Evolutionary conservation across 2,329 filamentous ascomycete species (phyloP).

Genomic region (Neopestalotiopsis clavispora): DNA sequence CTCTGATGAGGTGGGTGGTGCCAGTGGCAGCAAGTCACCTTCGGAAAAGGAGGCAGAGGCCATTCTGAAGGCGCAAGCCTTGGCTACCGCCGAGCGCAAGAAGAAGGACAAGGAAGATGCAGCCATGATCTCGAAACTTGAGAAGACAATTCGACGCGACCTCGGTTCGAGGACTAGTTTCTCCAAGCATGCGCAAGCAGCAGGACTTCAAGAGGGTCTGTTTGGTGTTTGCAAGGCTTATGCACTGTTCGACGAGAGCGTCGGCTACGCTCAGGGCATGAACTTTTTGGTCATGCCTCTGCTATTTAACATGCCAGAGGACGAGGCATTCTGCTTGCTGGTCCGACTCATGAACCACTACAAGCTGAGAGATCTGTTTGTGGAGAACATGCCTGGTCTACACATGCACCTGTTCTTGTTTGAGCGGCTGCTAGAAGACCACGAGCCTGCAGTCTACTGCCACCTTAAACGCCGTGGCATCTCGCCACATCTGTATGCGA

Average conservation of each 20-base stretch:
- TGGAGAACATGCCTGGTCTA: slow-evolving; percentile 94
- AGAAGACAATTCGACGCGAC: slow-evolving; percentile 90
- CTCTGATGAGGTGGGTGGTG: slow-evolving; percentile 71
- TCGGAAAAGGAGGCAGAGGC: slow-evolving; percentile 67
- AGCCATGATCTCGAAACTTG: slow-evolving; percentile 76
- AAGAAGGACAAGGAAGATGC: slow-evolving; percentile 81
- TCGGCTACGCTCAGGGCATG: slow-evolving; percentile 98
- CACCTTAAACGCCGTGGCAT: slow-evolving; percentile 89
- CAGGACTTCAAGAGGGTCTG: slow-evolving; percentile 89
- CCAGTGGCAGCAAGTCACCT: slow-evolving; percentile 57
- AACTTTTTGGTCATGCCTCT: slow-evolving; percentile 98
- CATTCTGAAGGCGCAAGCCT: slow-evolving; percentile 68
- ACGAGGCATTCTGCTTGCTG: slow-evolving; percentile 93
- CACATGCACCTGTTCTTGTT: slow-evolving; percentile 95
- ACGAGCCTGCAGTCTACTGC: slow-evolving; percentile 93
- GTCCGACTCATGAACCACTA: slow-evolving; percentile 98
- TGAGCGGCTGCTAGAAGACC: slow-evolving; percentile 89
- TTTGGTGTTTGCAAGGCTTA: slow-evolving; percentile 98
- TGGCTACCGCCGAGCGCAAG: slow-evolving; percentile 70
- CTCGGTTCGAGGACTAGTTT: slow-evolving; percentile 92
- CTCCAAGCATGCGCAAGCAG: slow-evolving; percentile 91
- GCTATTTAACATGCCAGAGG: slow-evolving; percentile 97
- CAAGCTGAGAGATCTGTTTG: slow-evolving; percentile 87
- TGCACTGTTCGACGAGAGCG: slow-evolving; percentile 89
- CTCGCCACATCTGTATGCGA: slow-evolving; percentile 91